These are phyloP conservation scores for Pezicula rhizophila DNA, from an alignment of 2,329 filamentous ascomycete genomes.

Conservation along the genomic window DNA sequence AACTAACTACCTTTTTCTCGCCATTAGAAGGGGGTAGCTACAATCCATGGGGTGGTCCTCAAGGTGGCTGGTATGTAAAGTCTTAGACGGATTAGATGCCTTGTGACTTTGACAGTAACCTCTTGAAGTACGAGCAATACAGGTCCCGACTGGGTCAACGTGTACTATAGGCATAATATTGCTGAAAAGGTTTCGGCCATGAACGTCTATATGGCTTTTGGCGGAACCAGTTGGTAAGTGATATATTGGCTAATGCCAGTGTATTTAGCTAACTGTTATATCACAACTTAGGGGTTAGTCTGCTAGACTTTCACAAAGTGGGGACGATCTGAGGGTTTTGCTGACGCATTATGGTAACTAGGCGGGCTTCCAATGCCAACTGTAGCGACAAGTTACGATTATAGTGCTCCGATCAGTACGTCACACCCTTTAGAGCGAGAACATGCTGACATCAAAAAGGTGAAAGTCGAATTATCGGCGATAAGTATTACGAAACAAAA, in stretches of 20 bases:
- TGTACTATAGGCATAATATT: slow-evolving; percentile 59
- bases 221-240: slow-evolving; percentile 52
- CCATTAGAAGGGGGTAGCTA: slow-evolving; percentile 45
- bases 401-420: slow-evolving; percentile 48
- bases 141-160: slow-evolving; percentile 53
- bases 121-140: slow-evolving; percentile 34
- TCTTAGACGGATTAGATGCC: slow-evolving; percentile 17
- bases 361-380: slow-evolving; percentile 51
- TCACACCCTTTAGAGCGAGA: background rate
- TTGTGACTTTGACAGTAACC: background rate
- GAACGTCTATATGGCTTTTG: slow-evolving; percentile 59
- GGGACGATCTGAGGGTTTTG: background rate
- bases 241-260: too few relatives aligned
- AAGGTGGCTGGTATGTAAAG: slow-evolving; percentile 35
- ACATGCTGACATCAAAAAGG: slow-evolving; percentile 3
- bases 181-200: slow-evolving; percentile 53
- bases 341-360: background rate
- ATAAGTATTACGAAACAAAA: slow-evolving; percentile 60
- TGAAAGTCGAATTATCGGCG: slow-evolving; percentile 40
- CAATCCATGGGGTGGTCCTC: slow-evolving; percentile 55
- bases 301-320: background rate
- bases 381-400: slow-evolving; percentile 57
- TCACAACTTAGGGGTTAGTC: too few relatives aligned
- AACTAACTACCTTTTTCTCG: too few relatives aligned
- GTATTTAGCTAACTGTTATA: too few relatives aligned